Evolutionary conservation across 345 rosid genomes (phyloP).

Genomic region (Limnanthes douglasii): DNA sequence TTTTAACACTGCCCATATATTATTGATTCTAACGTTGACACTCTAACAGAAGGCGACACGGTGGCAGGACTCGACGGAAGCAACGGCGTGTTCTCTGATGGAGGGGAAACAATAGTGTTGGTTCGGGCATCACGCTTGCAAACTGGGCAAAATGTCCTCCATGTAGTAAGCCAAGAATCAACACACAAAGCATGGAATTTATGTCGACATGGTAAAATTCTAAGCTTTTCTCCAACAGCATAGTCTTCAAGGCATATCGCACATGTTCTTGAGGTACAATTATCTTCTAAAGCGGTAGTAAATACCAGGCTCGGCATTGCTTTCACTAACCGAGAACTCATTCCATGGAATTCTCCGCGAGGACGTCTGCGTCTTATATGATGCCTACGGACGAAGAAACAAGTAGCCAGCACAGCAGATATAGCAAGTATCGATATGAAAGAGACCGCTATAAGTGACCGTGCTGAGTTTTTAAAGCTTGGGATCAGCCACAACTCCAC

Average conservation of each 20-base stretch:
- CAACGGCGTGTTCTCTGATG: slow-evolving; percentile 77
- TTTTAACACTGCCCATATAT: too few species aligned
- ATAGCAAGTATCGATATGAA: slow-evolving; percentile 85
- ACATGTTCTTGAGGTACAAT: slow-evolving; percentile 72
- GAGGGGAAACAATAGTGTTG: slow-evolving; percentile 39
- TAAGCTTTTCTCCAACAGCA: slow-evolving; percentile 77
- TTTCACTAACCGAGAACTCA: slow-evolving; percentile 84
- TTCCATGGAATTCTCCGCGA: slow-evolving; percentile 74
- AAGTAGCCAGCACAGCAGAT: slow-evolving; percentile 96
- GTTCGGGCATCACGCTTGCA: slow-evolving; percentile 80
- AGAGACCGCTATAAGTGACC: slow-evolving; percentile 95
- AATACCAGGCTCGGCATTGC: slow-evolving; percentile 95
- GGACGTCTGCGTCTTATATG: slow-evolving; percentile 55
- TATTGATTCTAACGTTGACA: too few species aligned
- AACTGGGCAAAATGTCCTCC: slow-evolving; percentile 90
- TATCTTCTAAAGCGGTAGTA: slow-evolving; percentile 67
- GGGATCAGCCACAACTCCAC: slow-evolving; percentile 69
- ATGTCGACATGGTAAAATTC: slow-evolving; percentile 86
- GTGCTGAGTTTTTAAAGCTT: slow-evolving; percentile 71
- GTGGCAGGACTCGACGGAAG: too few species aligned
- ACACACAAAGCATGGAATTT: slow-evolving; percentile 80
- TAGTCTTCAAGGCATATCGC: slow-evolving; percentile 97
- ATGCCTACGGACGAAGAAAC: slow-evolving; percentile 92
- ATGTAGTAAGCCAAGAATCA: slow-evolving; percentile 72
- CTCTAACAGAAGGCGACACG: too few species aligned